These are phyloP conservation scores for Trichosporon sp. DNA, from an alignment of 1,284 basidiomycete genomes.

Conservation along the genomic window DNA sequence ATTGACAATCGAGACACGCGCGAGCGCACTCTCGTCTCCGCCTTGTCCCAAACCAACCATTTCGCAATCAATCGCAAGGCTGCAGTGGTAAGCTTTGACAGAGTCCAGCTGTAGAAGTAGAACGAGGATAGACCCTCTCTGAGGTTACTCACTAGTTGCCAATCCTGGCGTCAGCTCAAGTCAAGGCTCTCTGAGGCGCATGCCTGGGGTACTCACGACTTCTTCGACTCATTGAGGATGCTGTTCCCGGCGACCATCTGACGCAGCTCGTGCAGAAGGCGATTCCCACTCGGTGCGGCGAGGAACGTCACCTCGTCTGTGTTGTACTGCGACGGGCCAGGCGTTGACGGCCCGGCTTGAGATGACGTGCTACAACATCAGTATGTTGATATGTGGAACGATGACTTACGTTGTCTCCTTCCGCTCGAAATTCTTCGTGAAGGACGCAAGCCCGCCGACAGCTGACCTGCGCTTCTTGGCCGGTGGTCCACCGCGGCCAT, in stretches of 20 bases:
- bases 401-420: neutral
- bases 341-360: neutral
- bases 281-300: slow-evolving; percentile 24
- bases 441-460: neutral
- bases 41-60: slow-evolving; percentile 92
- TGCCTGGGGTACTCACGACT: slow-evolving; percentile 32
- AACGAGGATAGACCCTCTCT: neutral
- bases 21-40: slow-evolving; percentile 74
- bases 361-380: neutral
- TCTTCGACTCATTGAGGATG: slow-evolving; percentile 34
- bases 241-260: slow-evolving; percentile 37
- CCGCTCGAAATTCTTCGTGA: neutral
- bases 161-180: slow-evolving; percentile 20
- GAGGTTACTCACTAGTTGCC: slow-evolving; percentile 28
- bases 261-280: slow-evolving; percentile 37
- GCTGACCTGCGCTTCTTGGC: slow-evolving; percentile 9
- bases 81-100: neutral
- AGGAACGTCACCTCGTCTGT: slow-evolving; percentile 21
- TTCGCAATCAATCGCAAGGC: slow-evolving; percentile 82
- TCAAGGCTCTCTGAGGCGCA: neutral
- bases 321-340: slow-evolving; percentile 6
- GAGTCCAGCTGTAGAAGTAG: neutral
- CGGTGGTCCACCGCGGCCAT: neutral
- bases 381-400: too few relatives aligned
- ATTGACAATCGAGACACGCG: slow-evolving; percentile 88